Conservation (phyloP, 192 early-diverging fungal genomes). For the Linnemannia schmuckeri region DNA sequence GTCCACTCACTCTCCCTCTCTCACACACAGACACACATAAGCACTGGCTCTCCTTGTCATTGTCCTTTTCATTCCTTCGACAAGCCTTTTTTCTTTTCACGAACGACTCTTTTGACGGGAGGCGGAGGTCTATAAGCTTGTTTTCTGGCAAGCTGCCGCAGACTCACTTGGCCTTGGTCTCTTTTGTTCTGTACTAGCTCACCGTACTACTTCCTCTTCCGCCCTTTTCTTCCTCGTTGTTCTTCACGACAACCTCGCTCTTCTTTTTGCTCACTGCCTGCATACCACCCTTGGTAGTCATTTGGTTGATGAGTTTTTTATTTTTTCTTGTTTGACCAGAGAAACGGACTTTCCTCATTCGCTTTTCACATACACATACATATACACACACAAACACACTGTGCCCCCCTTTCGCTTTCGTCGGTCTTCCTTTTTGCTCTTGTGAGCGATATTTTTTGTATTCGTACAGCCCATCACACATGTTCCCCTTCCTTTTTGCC, state of each 20-base stretch:
- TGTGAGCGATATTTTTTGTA: conserved; percentile 7
- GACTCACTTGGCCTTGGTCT: not conserved
- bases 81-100: not conserved
- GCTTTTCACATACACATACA: not conserved
- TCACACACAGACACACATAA: not conserved
- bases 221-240: not conserved
- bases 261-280: not conserved
- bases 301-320: not conserved
- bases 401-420: not conserved
- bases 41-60: no score
- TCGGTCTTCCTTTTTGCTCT: not conserved
- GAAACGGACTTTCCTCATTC: not conserved
- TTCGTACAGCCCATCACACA: not conserved
- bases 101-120: not conserved
- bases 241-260: not conserved
- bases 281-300: not conserved
- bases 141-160: not conserved
- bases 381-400: not conserved
- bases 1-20: not conserved
- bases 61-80: not conserved
- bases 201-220: not conserved
- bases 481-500: conserved; percentile 2
- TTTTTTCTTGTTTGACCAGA: not conserved
- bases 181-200: not conserved
- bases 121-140: not conserved